These are phyloP conservation scores for Paecilomyces formosus DNA, from an alignment of 2,329 filamentous ascomycete species.

Conservation along the genomic window DNA sequence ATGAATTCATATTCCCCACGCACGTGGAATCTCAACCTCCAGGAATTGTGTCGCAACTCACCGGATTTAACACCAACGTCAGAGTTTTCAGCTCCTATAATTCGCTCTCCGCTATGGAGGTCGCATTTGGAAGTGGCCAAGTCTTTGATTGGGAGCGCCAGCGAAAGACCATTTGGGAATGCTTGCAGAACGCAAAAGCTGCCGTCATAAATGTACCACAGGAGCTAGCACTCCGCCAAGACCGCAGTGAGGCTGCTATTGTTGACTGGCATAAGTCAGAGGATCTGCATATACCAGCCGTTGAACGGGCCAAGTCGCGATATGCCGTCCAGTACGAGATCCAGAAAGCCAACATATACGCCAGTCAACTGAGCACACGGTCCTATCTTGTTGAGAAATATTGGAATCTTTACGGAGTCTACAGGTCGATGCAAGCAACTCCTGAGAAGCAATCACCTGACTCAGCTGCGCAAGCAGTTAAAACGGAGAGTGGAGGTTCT, in stretches of 20 bases:
- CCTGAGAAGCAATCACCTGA: conserved; percentile 8
- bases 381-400: conserved; percentile 84
- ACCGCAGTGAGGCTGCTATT: conserved; percentile 30
- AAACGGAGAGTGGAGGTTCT: conserved; percentile 12
- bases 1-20: conserved; percentile 67
- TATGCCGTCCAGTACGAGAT: conserved; percentile 68
- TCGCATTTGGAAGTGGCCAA: conserved; percentile 71
- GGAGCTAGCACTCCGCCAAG: conserved; percentile 54
- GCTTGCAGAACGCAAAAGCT: conserved; percentile 61
- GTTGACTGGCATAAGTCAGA: conserved; percentile 34
- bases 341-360: conserved; percentile 84
- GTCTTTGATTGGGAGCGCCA: conserved; percentile 73
- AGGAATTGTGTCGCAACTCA: conserved; percentile 60
- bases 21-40: conserved; percentile 64
- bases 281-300: conserved; percentile 44
- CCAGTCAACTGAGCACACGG: conserved; percentile 70
- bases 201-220: conserved; percentile 60
- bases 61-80: conserved; percentile 74
- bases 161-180: conserved; percentile 62
- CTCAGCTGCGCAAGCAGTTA: conserved; percentile 6
- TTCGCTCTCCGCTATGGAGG: conserved; percentile 67
- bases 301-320: conserved; percentile 16
- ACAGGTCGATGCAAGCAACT: conserved; percentile 25
- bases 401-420: conserved; percentile 65
- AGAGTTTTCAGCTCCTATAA: conserved; percentile 77